Evolutionary conservation across 192 early-diverging fungal genomes (phyloP), one percentile per base, ranked within the genome.

Genomic region (Coemansia aciculifera): DNA sequence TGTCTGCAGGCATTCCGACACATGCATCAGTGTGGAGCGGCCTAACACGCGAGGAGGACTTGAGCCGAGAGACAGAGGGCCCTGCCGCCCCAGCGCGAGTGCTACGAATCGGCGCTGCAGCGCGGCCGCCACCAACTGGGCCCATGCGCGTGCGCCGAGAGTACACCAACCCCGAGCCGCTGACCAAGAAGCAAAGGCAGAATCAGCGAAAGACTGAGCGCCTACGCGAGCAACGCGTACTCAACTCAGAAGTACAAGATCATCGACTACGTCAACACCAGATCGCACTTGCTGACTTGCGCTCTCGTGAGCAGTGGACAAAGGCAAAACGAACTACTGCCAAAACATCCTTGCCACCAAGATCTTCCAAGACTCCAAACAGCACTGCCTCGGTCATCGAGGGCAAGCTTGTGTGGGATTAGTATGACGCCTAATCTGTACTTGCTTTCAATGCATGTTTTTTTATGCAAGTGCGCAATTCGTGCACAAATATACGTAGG

Each of bases 151-250:
- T 48, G 31, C 69, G 49, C 31, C 27, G 37, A 11, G 43, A 59
- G 3, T 37, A 49, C 56, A 43, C 52, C 9, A 62, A 54, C 13
- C 54, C 71, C 38, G 74, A 74, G 51, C 75, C 82, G 13, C 48
- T 87, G 42, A 87, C 84, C 61, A 90, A 87, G 57, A 88, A 85
- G 64, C 89, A 90, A 62, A 75, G 86, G 15, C 85, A 90, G 77
- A 89, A 86, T 60, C 66, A 75, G 34, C 75, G 82, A 3, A 84
- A 84, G 72, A 85, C 84, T 21, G 81, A 84, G 46, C 85, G 83
- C 42, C 71, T 63, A 63, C 88, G 88, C 48, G 88, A 88, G 51
- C 84, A 82, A 9, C 87, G 86, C 23, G 80, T 75, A 0, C 49
- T 83, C 3, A 60, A 36, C 1, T 81, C 87, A 19, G 82, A 78